phyloP scores from a whole-genome alignment of 768 basidiomycete species.

The Heimioporus sp. region DNA sequence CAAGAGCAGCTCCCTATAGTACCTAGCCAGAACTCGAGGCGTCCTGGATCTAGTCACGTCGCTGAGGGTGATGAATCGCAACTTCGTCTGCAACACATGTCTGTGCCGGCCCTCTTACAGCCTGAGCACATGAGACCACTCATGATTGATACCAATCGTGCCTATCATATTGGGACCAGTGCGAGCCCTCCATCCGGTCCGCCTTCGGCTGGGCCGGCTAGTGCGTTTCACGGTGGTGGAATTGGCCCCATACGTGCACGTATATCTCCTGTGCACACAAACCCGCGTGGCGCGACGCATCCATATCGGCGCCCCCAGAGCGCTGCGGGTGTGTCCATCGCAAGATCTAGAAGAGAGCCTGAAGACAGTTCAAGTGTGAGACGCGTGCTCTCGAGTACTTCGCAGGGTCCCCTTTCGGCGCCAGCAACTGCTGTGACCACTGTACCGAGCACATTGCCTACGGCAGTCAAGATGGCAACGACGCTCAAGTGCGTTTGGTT shows the following conservation, averaged over 20 bases:
- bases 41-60: slow-evolving; percentile 17
- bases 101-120: slow-evolving; percentile 16
- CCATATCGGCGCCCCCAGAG: slow-evolving; percentile 32
- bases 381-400: slow-evolving; percentile 9
- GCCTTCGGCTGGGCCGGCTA: slow-evolving; percentile 25
- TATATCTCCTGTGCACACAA: slow-evolving; percentile 24
- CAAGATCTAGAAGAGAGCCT: slow-evolving; percentile 28
- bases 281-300: slow-evolving; percentile 19
- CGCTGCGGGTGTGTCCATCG: slow-evolving; percentile 20
- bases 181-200: slow-evolving; percentile 31
- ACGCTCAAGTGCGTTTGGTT: slow-evolving; percentile 22
- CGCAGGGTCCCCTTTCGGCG: slow-evolving; percentile 10
- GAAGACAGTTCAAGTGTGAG: slow-evolving; percentile 30
- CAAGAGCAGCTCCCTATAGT: slow-evolving; percentile 31
- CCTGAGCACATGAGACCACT: slow-evolving; percentile 34
- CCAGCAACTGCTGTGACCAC: neutral
- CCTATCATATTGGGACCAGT: slow-evolving; percentile 26
- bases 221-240: slow-evolving; percentile 7
- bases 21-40: slow-evolving; percentile 26
- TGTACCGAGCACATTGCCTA: slow-evolving; percentile 1
- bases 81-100: slow-evolving; percentile 24
- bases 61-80: slow-evolving; percentile 24
- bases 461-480: slow-evolving; percentile 7
- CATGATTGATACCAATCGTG: slow-evolving; percentile 33
- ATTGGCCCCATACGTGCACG: slow-evolving; percentile 28